A percentile compares a stretch with the other conserved stretches of the same genome.
Evolutionary conservation across 306 rosid species (phyloP).

Genomic region (Vigna unguiculata): DNA sequence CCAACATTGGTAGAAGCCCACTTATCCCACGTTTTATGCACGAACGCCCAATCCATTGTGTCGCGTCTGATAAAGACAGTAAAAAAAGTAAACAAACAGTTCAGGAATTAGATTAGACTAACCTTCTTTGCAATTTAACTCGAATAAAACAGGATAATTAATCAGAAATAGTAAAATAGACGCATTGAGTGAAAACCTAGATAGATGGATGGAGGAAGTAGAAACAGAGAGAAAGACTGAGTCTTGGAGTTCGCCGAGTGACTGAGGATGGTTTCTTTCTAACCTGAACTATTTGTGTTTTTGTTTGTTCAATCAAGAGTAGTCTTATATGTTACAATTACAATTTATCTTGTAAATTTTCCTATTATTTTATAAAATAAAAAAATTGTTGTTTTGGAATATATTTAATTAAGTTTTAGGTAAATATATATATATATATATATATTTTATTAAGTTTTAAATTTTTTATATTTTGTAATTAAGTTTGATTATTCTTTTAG

Average conservation of each 20-base stretch:
- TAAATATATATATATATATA: no score
- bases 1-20: constrained; percentile 81
- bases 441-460: no score
- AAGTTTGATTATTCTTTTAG: no score
- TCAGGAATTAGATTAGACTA: neutral
- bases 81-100: neutral
- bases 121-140: neutral
- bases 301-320: neutral
- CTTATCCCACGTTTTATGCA: constrained; percentile 80
- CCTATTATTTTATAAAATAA: neutral
- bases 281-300: no score
- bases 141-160: neutral
- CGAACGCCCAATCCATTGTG: constrained; percentile 81
- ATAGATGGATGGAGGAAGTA: neutral
- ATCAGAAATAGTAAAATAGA: neutral
- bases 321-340: no score
- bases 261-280: no score
- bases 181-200: neutral
- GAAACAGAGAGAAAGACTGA: neutral
- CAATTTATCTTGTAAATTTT: neutral
- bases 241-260: neutral
- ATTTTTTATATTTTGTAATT: no score
- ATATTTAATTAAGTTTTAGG: no score
- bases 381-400: no score
- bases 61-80: constrained; percentile 28